Conservation (phyloP, 768 basidiomycete genomes). For the Suillus lakei region DNA sequence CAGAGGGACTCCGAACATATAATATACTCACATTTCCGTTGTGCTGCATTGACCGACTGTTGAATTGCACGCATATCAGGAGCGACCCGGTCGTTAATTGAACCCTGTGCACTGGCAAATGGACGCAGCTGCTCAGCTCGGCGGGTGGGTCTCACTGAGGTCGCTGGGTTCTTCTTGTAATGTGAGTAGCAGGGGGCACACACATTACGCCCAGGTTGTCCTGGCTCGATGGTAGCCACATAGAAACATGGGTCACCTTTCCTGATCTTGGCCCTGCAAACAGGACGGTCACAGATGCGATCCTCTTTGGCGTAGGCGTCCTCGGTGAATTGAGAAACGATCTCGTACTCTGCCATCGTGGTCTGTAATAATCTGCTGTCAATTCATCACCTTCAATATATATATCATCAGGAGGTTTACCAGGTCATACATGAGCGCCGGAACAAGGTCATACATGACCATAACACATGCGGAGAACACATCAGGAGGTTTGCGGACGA, state of each 20-base stretch:
- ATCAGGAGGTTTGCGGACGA: too few relatives aligned
- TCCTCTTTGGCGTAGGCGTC: constrained; percentile 8
- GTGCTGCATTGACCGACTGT: constrained; percentile 7
- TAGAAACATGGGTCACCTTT: constrained; percentile 8
- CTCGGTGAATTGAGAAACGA: constrained; percentile 1
- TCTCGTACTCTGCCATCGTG: not conserved
- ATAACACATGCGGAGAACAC: not conserved
- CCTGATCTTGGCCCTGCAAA: constrained; percentile 1
- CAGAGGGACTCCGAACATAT: not conserved
- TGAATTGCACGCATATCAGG: constrained; percentile 5
- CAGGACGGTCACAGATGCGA: not conserved
- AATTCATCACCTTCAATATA: not conserved
- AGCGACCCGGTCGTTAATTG: not conserved
- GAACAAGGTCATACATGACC: not conserved
- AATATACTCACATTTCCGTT: constrained; percentile 2
- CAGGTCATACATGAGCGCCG: not conserved
- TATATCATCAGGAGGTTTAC: not conserved
- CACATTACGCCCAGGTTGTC: not conserved
- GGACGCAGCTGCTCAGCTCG: not conserved
- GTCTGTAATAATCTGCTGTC: not conserved
- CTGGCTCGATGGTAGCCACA: constrained; percentile 4
- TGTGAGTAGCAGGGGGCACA: not conserved
- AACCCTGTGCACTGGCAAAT: not conserved
- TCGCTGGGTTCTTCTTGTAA: constrained; percentile 1
- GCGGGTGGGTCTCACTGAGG: not conserved